Evolutionary conservation across 345 rosid species (phyloP).

Genomic region (Limnanthes douglasii): DNA sequence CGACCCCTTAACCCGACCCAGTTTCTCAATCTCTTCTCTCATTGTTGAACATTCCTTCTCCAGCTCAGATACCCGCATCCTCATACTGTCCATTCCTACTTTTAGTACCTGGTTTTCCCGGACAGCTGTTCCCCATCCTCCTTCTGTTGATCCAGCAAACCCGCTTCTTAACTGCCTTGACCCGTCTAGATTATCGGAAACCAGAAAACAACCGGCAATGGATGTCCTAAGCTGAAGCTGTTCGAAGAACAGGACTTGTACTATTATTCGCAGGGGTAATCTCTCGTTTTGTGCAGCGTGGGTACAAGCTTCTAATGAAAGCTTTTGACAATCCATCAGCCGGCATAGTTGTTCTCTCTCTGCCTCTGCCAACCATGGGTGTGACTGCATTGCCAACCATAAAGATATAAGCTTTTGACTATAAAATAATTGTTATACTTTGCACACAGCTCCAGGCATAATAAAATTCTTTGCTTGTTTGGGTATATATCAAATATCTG

Average conservation of each 20-base stretch:
- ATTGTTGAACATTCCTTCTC: constrained; percentile 67
- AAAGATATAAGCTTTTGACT: too few relatives aligned
- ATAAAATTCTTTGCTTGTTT: too few relatives aligned
- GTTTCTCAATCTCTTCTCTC: constrained; percentile 91
- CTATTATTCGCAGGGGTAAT: constrained; percentile 71
- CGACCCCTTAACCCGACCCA: constrained; percentile 32
- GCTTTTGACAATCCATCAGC: constrained; percentile 91
- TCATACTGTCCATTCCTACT: constrained; percentile 97
- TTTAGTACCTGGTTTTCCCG: constrained; percentile 93
- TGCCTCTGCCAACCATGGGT: constrained; percentile 83
- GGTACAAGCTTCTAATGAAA: constrained; percentile 94
- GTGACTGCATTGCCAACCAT: too few relatives aligned
- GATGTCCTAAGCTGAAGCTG: constrained; percentile 98
- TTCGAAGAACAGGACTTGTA: constrained; percentile 96
- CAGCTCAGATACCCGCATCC: constrained; percentile 79
- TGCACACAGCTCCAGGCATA: too few relatives aligned
- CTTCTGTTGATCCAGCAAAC: constrained; percentile 39
- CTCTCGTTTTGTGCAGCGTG: constrained; percentile 98
- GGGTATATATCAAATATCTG: too few relatives aligned
- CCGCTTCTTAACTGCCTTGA: constrained; percentile 85
- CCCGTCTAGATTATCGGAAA: constrained; percentile 87
- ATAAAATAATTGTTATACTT: too few relatives aligned
- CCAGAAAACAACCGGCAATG: constrained; percentile 87
- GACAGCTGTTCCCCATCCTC: constrained; percentile 81
- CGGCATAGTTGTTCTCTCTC: constrained; percentile 93